phyloP scores from a whole-genome alignment of 805 yeast genomes.

The Alloascoidea africana region DNA sequence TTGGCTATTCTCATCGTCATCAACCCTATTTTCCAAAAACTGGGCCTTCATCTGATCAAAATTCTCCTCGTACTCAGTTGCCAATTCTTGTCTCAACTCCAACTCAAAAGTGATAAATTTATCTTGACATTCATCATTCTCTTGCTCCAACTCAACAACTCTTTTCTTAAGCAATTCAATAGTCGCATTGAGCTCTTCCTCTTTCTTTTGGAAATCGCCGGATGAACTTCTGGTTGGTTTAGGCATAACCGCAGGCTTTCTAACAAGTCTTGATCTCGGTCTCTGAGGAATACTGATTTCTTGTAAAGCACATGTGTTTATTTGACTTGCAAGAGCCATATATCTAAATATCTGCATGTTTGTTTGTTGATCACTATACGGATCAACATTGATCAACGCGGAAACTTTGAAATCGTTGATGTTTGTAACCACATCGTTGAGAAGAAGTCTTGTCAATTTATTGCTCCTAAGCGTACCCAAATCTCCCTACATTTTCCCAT shows the following conservation, averaged over 20 bases:
- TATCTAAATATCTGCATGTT: constrained; percentile 17
- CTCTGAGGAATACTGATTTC: constrained; percentile 2
- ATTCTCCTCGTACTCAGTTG: constrained; percentile 15
- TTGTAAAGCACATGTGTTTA: background rate
- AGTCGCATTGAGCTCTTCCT: too few species aligned
- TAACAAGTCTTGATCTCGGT: background rate
- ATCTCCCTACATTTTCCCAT: too few species aligned
- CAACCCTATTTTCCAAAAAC: constrained; percentile 10
- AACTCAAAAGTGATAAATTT: constrained; percentile 9
- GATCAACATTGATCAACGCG: constrained; percentile 24
- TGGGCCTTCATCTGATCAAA: constrained; percentile 13
- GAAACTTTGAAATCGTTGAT: constrained; percentile 16
- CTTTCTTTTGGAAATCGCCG: too few species aligned
- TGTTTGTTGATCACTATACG: constrained; percentile 21
- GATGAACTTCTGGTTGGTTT: background rate
- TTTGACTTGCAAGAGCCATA: constrained; percentile 12
- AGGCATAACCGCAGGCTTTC: background rate
- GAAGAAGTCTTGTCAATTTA: constrained; percentile 31
- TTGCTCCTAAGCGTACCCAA: constrained; percentile 30
- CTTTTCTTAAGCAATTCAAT: constrained; percentile 7
- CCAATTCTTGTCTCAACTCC: constrained; percentile 13
- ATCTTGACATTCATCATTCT: constrained; percentile 5
- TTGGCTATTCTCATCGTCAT: constrained; percentile 7
- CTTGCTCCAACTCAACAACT: constrained; percentile 9
- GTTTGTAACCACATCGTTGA: constrained; percentile 25